Evolutionary conservation across 306 rosid species (phyloP), one percentile per base, ranked within the genome.

Genomic region (Castanopsis chinensis): DNA sequence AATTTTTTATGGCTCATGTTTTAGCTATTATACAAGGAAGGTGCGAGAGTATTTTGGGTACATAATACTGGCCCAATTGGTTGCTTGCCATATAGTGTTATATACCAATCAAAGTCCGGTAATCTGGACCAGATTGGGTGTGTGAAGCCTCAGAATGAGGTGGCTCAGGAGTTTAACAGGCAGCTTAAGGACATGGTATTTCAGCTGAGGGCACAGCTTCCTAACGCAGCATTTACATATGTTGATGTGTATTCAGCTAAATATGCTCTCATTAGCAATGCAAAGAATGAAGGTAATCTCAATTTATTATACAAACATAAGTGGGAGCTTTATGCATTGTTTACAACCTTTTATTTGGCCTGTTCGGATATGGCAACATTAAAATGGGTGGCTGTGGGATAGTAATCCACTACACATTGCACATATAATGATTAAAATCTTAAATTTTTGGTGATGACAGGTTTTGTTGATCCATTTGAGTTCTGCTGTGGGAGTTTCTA

Each of bases 401-500:
- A 28, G 11, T 8, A 20, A 25, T 18, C 25, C 71, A 49, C 71
- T 75, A 33, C 45, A 3, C 20, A 45, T 33, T 63, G 55, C 45
- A 27, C 0, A 28, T 41, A 49, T 12, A 12, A 49, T 49, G 53
- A 3, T 11, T 49, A 19, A 58, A 76, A 82, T 71, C 68, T 68
- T 15, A 10, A 23, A 73, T 65, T 14, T 73, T 35, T 77, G 51
- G 21, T 84, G 70, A 67, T 82, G 83, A 76, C 89, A 91, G 98
- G 97, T 65, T 92, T 94, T 88, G 88, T 81, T 27, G 85, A 79
- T 86, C 97, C 98, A 45, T 72, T 91, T 73, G 89, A 83, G 49
- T 90, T 94, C 71, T 94, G 97, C 76, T 94, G 98, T 77, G 98
- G 98, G n/a, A 92, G 91, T 82, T 89, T 69, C 83, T 77, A 88